Evolutionary conservation across 1,284 basidiomycete species (phyloP).

Genomic region (Pseudozyma pruni): DNA sequence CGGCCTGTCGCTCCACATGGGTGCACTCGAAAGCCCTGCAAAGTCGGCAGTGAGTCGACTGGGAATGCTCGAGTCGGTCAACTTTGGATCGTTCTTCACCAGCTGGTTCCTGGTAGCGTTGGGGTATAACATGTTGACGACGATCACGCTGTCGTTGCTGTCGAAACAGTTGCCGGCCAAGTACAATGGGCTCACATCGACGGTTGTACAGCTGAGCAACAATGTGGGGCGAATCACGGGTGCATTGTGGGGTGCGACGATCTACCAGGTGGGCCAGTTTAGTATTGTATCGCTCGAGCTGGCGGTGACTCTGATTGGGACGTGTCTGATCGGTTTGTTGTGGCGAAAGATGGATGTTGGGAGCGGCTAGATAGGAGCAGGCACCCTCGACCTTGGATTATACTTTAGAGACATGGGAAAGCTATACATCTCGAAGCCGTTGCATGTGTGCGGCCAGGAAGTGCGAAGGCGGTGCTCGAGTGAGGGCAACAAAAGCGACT

Average conservation of each 20-base stretch:
- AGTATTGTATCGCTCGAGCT: slow-evolving; percentile 45
- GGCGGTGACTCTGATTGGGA: slow-evolving; percentile 41
- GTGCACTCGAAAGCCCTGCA: slow-evolving; percentile 34
- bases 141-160: slow-evolving; percentile 44
- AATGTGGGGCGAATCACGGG: slow-evolving; percentile 40
- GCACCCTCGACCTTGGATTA: no score
- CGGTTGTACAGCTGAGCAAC: slow-evolving; percentile 50
- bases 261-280: slow-evolving; percentile 51
- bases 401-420: no score
- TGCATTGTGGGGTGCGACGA: slow-evolving; percentile 42
- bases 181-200: slow-evolving; percentile 44
- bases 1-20: slow-evolving; percentile 47
- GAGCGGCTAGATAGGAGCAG: slow-evolving; percentile 15
- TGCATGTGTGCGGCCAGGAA: no score
- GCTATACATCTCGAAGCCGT: no score
- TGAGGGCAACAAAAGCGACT: not conserved
- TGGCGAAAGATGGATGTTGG: slow-evolving; percentile 48
- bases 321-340: slow-evolving; percentile 38
- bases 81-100: slow-evolving; percentile 48
- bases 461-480: no score
- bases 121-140: slow-evolving; percentile 48
- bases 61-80: slow-evolving; percentile 20
- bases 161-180: slow-evolving; percentile 50
- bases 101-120: slow-evolving; percentile 45
- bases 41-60: slow-evolving; percentile 19